phyloP scores from a whole-genome alignment of 441 rosid species.

The Populus hybrid region DNA sequence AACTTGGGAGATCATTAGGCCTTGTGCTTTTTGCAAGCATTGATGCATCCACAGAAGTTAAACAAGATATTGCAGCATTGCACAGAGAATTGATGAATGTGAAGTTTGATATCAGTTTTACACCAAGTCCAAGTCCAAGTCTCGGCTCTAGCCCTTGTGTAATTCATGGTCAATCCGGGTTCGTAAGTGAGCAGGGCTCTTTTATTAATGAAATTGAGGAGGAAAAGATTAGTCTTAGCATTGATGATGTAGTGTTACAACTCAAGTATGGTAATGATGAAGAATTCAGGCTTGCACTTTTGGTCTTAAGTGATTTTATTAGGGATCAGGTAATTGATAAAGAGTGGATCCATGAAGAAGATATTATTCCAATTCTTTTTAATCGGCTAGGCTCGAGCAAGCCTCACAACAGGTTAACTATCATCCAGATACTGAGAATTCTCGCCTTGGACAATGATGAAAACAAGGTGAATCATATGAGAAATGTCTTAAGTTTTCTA shows the following conservation, averaged over 20 bases:
- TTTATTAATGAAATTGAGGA: constrained; percentile 44
- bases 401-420: constrained; percentile 36
- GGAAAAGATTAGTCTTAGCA: constrained; percentile 32
- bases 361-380: constrained; percentile 35
- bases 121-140: constrained; percentile 19
- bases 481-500: neutral
- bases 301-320: constrained; percentile 29
- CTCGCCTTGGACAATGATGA: constrained; percentile 39
- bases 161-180: constrained; percentile 22
- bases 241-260: constrained; percentile 47
- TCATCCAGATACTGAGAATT: constrained; percentile 39
- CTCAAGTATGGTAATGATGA: constrained; percentile 56
- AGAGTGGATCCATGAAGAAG: constrained; percentile 51
- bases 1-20: constrained; percentile 69
- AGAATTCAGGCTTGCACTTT: constrained; percentile 41
- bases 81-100: constrained; percentile 59
- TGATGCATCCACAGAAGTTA: constrained; percentile 39
- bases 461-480: constrained; percentile 43
- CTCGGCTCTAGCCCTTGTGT: constrained; percentile 22
- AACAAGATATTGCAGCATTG: constrained; percentile 37
- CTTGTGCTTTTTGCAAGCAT: constrained; percentile 55
- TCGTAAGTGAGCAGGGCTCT: constrained; percentile 35
- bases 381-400: constrained; percentile 39
- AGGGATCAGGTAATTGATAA: constrained; percentile 24
- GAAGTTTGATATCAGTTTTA: constrained; percentile 26